Percentiles rank a stretch among this genome's conserved stretches.
These are phyloP conservation scores for Cadophora luteo-olivacea DNA, from an alignment of 2,329 filamentous ascomycete species.

Conservation along the genomic window DNA sequence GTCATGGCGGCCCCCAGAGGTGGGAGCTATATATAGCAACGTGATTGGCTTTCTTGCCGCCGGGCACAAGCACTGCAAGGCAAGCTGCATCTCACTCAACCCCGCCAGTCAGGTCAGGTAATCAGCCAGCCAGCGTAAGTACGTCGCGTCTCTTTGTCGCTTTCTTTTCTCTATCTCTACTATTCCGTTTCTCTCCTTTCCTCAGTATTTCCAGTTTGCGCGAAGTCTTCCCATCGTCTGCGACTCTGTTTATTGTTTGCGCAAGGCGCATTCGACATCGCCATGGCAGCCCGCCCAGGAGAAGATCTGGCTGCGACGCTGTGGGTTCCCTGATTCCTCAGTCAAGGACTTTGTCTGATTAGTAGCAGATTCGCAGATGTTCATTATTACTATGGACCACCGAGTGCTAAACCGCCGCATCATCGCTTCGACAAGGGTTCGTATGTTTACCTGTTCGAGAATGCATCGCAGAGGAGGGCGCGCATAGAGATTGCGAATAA, in stretches of 20 bases:
- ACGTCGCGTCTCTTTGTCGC: conserved; percentile 24
- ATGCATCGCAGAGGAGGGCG: conserved; percentile 68
- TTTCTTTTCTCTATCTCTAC: conserved; percentile 5
- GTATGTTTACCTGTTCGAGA: conserved; percentile 82
- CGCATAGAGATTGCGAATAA: conserved; percentile 80
- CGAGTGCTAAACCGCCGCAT: conserved; percentile 71
- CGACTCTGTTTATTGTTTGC: background rate
- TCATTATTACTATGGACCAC: conserved; percentile 80
- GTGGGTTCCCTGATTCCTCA: conserved; percentile 49
- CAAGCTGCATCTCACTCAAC: conserved; percentile 19
- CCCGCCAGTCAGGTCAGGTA: conserved; percentile 14
- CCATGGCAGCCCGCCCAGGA: conserved; percentile 55
- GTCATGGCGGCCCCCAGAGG: background rate
- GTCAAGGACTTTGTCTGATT: conserved; percentile 25
- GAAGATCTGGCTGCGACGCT: conserved; percentile 59
- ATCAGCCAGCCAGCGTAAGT: conserved; percentile 20
- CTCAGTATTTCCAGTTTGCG: background rate
- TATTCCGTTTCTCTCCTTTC: background rate
- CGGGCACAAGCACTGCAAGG: background rate
- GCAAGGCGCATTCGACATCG: conserved; percentile 21
- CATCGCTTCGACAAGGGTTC: conserved; percentile 82
- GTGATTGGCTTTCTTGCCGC: conserved; percentile 23
- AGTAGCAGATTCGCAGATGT: conserved; percentile 72
- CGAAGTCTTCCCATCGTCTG: background rate
- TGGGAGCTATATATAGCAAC: background rate